These are phyloP conservation scores for Tricholoma bakamatsutake DNA, from an alignment of 768 basidiomycete genomes.

Conservation along the genomic window DNA sequence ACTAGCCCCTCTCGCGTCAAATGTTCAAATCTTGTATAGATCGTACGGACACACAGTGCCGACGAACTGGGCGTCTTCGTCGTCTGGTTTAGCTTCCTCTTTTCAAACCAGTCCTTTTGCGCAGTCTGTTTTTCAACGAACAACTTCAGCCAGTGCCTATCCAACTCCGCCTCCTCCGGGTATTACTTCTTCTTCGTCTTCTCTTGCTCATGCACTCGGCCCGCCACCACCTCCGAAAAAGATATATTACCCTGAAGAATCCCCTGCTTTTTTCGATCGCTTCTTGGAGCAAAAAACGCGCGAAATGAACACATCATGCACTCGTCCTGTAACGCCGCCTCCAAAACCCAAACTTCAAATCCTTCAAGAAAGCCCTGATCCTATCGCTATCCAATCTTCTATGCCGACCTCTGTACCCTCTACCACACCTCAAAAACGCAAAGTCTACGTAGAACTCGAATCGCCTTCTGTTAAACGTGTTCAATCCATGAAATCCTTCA, in stretches of 20 bases:
- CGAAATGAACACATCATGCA: slow-evolving; percentile 28
- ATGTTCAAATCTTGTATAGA: slow-evolving; percentile 17
- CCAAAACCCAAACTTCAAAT: slow-evolving; percentile 13
- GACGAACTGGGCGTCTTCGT: slow-evolving; percentile 34
- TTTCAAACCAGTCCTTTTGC: slow-evolving; percentile 56
- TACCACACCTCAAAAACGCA: slow-evolving; percentile 66
- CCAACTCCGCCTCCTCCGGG: slow-evolving; percentile 70
- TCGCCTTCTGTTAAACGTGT: slow-evolving; percentile 64
- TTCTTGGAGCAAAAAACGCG: slow-evolving; percentile 55
- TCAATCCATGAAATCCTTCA: slow-evolving; percentile 24
- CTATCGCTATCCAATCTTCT: slow-evolving; percentile 37
- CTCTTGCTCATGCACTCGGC: slow-evolving; percentile 70
- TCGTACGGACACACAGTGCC: slow-evolving; percentile 27
- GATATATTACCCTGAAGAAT: slow-evolving; percentile 50
- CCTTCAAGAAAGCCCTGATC: slow-evolving; percentile 48
- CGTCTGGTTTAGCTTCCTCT: slow-evolving; percentile 36
- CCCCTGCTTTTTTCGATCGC: slow-evolving; percentile 56
- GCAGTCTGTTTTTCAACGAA: slow-evolving; percentile 59
- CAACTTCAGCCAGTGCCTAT: slow-evolving; percentile 56
- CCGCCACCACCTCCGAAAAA: slow-evolving; percentile 21
- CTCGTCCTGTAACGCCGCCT: slow-evolving; percentile 19
- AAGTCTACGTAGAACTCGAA: slow-evolving; percentile 49
- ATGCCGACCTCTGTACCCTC: slow-evolving; percentile 16
- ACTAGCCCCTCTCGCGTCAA: slow-evolving; percentile 16
- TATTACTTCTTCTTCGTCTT: slow-evolving; percentile 63